A percentile compares a stretch with the other conserved stretches of the same genome.
phyloP scores from a whole-genome alignment of 108 stramenopile genomes.

The Nitzschia sp. region DNA sequence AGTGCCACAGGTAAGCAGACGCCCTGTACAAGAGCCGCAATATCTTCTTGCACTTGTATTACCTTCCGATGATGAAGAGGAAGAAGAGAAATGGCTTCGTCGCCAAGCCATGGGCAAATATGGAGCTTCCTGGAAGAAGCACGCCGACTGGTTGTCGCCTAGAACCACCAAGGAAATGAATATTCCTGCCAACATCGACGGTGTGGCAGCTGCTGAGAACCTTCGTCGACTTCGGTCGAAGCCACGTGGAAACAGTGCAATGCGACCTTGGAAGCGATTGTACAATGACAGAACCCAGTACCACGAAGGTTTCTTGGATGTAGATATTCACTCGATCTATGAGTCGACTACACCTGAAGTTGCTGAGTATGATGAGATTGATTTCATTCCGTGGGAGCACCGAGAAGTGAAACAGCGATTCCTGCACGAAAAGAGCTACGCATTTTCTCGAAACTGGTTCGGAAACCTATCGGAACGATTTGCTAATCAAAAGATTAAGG shows the following conservation, averaged over 20 bases:
- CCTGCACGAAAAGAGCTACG: conserved; percentile 66
- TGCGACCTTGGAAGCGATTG: conserved; percentile 33
- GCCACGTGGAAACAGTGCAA: neutral
- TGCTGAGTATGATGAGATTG: conserved; percentile 40
- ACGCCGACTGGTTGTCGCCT: conserved; percentile 28
- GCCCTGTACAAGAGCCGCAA: neutral
- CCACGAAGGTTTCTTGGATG: conserved; percentile 61
- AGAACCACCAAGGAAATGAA: neutral
- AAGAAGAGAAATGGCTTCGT: conserved; percentile 27
- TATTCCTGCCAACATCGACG: conserved; percentile 21
- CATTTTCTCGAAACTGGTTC: conserved; percentile 78
- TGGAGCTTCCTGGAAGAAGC: conserved; percentile 30
- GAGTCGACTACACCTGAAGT: conserved; percentile 47
- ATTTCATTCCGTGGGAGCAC: conserved; percentile 71
- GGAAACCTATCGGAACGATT: conserved; percentile 43
- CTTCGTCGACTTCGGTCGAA: conserved; percentile 23
- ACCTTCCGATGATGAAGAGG: neutral
- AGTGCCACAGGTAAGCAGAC: neutral
- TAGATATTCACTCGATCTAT: conserved; percentile 76
- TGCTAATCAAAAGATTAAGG: conserved; percentile 57
- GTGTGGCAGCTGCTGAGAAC: conserved; percentile 32
- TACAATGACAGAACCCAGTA: conserved; percentile 51
- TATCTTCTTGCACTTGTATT: neutral
- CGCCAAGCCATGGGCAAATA: conserved; percentile 24
- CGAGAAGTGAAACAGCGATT: conserved; percentile 77